phyloP scores from a whole-genome alignment of 2,329 filamentous ascomycete genomes.

The Nigrospora oryzae region DNA sequence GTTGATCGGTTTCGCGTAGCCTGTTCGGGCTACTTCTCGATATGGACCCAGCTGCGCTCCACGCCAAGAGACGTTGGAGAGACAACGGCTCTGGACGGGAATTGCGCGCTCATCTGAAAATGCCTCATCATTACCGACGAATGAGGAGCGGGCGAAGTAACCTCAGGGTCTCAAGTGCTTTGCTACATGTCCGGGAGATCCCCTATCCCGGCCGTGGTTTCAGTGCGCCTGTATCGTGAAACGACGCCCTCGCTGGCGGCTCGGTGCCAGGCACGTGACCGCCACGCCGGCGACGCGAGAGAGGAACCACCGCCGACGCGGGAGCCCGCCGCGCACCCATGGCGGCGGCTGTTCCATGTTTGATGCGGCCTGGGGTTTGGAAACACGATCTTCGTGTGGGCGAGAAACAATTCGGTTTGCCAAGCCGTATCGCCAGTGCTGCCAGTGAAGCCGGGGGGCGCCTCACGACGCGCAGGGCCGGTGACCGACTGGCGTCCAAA shows the following conservation, averaged over 20 bases:
- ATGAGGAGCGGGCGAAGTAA: slow-evolving; percentile 2
- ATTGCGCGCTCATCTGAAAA: slow-evolving; percentile 9
- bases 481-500: too few relatives aligned
- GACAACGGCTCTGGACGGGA: slow-evolving; percentile 2
- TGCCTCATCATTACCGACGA: slow-evolving; percentile 12
- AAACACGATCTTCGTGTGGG: slow-evolving; percentile 2
- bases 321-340: neutral
- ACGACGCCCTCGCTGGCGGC: slow-evolving; percentile 9
- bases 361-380: neutral
- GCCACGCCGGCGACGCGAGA: neutral
- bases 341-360: neutral
- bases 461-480: too few relatives aligned
- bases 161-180: slow-evolving; percentile 3
- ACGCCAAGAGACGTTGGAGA: slow-evolving; percentile 8
- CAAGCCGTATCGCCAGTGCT: too few relatives aligned
- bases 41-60: neutral
- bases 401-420: neutral
- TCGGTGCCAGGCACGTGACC: slow-evolving; percentile 13
- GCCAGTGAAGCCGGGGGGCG: too few relatives aligned
- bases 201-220: slow-evolving; percentile 10
- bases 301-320: neutral
- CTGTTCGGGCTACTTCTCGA: slow-evolving; percentile 8
- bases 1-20: slow-evolving; percentile 18
- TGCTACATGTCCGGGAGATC: slow-evolving; percentile 3
- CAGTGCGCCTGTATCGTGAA: slow-evolving; percentile 15